phyloP scores from a whole-genome alignment of 495 filamentous ascomycete genomes.

The Penicillium canescens region DNA sequence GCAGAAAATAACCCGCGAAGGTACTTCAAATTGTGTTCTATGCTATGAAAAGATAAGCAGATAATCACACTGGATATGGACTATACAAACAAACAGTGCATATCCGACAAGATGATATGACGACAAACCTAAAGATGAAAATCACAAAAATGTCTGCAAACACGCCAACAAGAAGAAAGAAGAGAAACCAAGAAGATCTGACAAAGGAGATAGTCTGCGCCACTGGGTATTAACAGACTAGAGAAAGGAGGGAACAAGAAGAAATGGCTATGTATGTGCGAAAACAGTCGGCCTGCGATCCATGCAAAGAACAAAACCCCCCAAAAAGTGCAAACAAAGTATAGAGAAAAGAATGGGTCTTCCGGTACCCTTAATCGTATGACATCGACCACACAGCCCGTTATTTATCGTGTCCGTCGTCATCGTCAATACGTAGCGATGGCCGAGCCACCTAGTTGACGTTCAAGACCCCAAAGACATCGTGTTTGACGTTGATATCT shows the following conservation, averaged over 20 bases:
- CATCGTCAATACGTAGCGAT: constrained; percentile 14
- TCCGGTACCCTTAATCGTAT: constrained; percentile 7
- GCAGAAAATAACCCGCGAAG: too few relatives aligned
- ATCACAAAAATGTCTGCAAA: not conserved
- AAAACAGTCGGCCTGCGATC: constrained; percentile 33
- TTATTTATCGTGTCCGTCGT: constrained; percentile 13
- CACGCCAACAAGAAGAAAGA: constrained; percentile 2
- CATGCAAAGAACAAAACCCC: constrained; percentile 17
- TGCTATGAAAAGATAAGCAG: not conserved
- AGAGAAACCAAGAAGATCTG: constrained; percentile 2
- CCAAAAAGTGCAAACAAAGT: constrained; percentile 2
- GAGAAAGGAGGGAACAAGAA: constrained; percentile 8
- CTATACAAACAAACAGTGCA: not conserved
- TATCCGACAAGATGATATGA: not conserved
- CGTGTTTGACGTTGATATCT: constrained; percentile 22
- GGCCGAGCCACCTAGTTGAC: constrained; percentile 25
- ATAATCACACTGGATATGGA: not conserved
- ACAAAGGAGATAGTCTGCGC: constrained; percentile 18
- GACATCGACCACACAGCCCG: not conserved
- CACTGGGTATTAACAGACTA: constrained; percentile 28
- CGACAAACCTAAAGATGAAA: constrained; percentile 3
- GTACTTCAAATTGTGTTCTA: not conserved
- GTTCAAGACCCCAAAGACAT: constrained; percentile 50
- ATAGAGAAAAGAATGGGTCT: constrained; percentile 9
- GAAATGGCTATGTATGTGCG: constrained; percentile 25